Evolutionary conservation across 1,284 basidiomycete species (phyloP), one percentile per base, ranked within the genome.

Genomic region (Ganoderma sinense): DNA sequence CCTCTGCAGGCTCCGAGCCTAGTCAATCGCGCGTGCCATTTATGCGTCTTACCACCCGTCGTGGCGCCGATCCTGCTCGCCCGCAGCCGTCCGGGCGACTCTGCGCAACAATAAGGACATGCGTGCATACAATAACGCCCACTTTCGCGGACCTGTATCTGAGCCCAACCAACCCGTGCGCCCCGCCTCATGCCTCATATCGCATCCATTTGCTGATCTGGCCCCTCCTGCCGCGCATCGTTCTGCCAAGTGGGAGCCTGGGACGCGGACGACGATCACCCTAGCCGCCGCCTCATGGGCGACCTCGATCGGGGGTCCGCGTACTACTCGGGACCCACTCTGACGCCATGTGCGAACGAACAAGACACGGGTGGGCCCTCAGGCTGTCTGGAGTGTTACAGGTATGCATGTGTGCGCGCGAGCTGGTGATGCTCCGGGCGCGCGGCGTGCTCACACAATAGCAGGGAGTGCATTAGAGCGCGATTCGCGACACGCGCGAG

Each of bases 71-170:
- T 18, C 33, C 56, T 20, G n/a, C 13, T 23, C 20, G 33, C 31
- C 55, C 55, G 29, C 63, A 40, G 41, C 56, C 43, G 39, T 18
- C 33, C 55, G 23, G 8, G 40, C 55, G 31, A n/a, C 45, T 43
- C 23, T 41, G n/a, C 33, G 29, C 10, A 36, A 72, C 71, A 69
- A 72, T 70, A 68, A 64, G 59, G 23, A 64, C 11, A 7, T n/a
- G 23, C 61, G 36, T 10, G 14, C 55, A 65, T 36, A 69, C 66
- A 69, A 67, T 69, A 63, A 67, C 58, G 14, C 53, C 23, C 45
- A 51, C 63, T 48, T 55, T 65, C 71, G 66, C 68, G 71, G 71
- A 68, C 64, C 53, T 62, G 41, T 36, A 68, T 69, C 65, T 64
- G 62, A 62, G 56, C 59, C 29, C 60, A 26, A 59, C 51, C 64